A percentile compares a stretch with the other conserved stretches of the same genome.
Evolutionary conservation across 2,329 filamentous ascomycete species (phyloP).

Genomic region (Alternaria arborescens): DNA sequence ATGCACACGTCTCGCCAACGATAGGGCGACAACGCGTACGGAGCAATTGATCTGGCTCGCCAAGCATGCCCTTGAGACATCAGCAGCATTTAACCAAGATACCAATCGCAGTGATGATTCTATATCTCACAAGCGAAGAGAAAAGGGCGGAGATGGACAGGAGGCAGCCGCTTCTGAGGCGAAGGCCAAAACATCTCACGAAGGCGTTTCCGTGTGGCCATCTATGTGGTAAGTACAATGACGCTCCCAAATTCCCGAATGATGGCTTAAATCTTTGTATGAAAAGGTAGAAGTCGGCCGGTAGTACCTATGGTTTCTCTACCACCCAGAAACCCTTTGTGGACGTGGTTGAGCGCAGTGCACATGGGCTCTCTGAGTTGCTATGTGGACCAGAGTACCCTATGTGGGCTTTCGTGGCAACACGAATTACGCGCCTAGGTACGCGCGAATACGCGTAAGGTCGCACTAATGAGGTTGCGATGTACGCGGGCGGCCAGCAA

Average conservation of each 20-base stretch:
- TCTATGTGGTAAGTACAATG: conserved; percentile 25
- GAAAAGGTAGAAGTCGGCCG: background rate
- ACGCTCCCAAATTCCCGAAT: background rate
- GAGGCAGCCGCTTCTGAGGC: background rate
- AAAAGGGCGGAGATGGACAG: background rate
- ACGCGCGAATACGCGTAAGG: conserved; percentile 1
- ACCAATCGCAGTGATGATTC: background rate
- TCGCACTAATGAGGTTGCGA: background rate
- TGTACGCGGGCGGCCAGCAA: background rate
- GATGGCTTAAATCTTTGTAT: background rate
- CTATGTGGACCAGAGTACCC: background rate
- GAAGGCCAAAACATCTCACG: background rate
- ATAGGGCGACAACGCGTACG: conserved; percentile 11
- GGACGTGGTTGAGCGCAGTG: background rate
- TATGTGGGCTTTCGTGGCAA: background rate
- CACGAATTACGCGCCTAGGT: background rate
- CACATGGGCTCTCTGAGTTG: background rate
- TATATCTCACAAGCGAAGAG: background rate
- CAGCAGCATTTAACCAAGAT: background rate
- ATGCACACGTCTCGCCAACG: conserved; percentile 5
- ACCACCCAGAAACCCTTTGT: too few species aligned
- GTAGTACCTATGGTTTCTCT: background rate
- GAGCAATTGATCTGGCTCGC: conserved; percentile 26
- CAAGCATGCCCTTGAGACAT: conserved; percentile 20
- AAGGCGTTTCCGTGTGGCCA: conserved; percentile 27